Conservation (phyloP, 1,284 basidiomycete genomes). For the Puccinia triticina region DNA sequence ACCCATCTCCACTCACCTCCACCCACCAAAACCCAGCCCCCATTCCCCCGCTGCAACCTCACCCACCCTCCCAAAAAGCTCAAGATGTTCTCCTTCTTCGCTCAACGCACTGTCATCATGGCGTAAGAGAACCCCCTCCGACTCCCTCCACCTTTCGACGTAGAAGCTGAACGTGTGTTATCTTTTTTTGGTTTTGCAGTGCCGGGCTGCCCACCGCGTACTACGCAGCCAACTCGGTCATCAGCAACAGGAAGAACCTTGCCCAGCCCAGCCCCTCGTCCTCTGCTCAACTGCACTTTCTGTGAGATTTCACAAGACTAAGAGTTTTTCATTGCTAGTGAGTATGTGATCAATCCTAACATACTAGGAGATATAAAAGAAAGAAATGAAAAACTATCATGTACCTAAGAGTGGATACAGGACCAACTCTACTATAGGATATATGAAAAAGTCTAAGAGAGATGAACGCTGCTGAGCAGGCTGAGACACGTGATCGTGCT, state of each 20-base stretch:
- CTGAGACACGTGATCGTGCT: too few relatives aligned
- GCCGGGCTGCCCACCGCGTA: background rate
- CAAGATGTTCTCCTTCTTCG: background rate
- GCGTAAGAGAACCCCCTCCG: background rate
- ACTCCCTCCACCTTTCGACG: too few relatives aligned
- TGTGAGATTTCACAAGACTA: too few relatives aligned
- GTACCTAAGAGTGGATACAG: too few relatives aligned
- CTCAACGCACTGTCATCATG: background rate
- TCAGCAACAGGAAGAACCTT: background rate
- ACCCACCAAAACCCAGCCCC: background rate
- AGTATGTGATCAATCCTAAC: too few relatives aligned
- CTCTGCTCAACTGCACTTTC: background rate
- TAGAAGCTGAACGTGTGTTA: too few relatives aligned
- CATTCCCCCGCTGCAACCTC: background rate
- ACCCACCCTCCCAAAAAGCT: background rate
- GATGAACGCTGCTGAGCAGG: too few relatives aligned
- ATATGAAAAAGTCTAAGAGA: too few relatives aligned
- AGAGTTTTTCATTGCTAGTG: too few relatives aligned
- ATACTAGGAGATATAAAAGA: too few relatives aligned
- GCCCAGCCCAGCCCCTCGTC: background rate
- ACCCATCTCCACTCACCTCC: background rate
- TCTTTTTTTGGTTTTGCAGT: background rate
- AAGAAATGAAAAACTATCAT: too few relatives aligned
- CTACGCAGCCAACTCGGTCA: background rate
- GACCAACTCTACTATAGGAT: too few relatives aligned